Evolutionary conservation across 2,329 filamentous ascomycete genomes (phyloP), one percentile per base, ranked within the genome.

Genomic region (Alternaria arbusti): DNA sequence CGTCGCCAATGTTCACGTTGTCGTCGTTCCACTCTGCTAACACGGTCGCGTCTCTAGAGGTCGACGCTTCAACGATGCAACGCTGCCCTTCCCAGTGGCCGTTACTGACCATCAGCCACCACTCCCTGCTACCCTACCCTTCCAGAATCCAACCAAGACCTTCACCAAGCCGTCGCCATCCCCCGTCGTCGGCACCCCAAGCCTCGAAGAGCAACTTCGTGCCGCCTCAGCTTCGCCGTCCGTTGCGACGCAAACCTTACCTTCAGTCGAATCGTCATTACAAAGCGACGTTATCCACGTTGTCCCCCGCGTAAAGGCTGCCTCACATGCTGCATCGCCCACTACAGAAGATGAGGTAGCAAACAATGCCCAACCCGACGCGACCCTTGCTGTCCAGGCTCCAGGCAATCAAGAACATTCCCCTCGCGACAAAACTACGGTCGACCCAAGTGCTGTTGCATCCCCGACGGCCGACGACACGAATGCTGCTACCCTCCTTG

Each of bases 21-120:
- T 70, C 63, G 70, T 70, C 56, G 69, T 55, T 68, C 40, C 69
- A 72, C 71, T 74, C 70, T 69, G 70, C 76, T 79, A 59, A 79
- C 73, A 57, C 58, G 47, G 61, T 54, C 59, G 60, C 59, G 66
- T 67, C 45, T 69, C 45, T 70, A 88, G 87, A 83, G 85, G 85
- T 70, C 85, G 84, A 64, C 82, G 82, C 74, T 89, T 88, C 79
- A 81, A 87, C 75, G 85, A 87, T 77, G 77, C 82, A 68, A 86
- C 86, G 55, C 81, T 87, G 45, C 85, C 84, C 64, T 76, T 73
- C 61, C 75, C 76, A 46, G 64, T 56, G 61, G 63, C 69, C 59
- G 67, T 71, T 32, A n/a, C 61, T 70, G 72, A 72, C 57, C 67
- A 70, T 36, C 66, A 74, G 55, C 60, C 74, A 67, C 65, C 71